phyloP scores from a whole-genome alignment of 768 basidiomycete species.

The Suillus alpinus region DNA sequence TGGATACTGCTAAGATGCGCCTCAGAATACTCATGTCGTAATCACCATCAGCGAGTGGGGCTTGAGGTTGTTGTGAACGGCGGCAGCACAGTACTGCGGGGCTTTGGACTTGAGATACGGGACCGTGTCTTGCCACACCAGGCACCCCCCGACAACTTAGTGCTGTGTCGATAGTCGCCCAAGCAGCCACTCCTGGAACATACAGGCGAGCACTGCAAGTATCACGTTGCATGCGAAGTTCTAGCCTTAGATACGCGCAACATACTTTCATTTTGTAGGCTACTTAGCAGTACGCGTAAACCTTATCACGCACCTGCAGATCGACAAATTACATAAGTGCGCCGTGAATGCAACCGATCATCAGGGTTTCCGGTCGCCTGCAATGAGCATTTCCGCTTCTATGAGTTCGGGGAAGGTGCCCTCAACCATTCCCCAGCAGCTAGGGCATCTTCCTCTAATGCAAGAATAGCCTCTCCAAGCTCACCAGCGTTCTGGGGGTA shows the following conservation, averaged over 20 bases:
- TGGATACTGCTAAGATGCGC: background rate
- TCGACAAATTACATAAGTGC: too few relatives aligned
- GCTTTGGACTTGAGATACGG: background rate
- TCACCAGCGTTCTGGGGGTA: constrained; percentile 42
- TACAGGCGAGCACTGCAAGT: background rate
- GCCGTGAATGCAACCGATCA: background rate
- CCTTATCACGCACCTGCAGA: background rate
- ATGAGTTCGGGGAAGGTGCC: constrained; percentile 10
- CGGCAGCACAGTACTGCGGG: background rate
- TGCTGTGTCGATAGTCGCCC: background rate
- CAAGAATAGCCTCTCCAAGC: constrained; percentile 45
- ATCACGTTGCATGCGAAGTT: background rate
- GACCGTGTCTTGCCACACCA: background rate
- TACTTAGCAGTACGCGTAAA: background rate
- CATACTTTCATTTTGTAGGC: background rate
- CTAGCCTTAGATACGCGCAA: background rate
- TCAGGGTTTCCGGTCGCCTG: background rate
- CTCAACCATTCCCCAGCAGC: constrained; percentile 41
- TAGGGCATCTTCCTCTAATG: constrained; percentile 44
- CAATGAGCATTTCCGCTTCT: background rate
- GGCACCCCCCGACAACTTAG: background rate
- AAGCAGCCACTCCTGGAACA: too few relatives aligned
- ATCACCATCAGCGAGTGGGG: background rate
- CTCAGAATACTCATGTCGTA: background rate
- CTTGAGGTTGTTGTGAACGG: background rate